These are phyloP conservation scores for Aspergillus uvarum DNA, from an alignment of 2,329 filamentous ascomycete species.

Conservation along the genomic window DNA sequence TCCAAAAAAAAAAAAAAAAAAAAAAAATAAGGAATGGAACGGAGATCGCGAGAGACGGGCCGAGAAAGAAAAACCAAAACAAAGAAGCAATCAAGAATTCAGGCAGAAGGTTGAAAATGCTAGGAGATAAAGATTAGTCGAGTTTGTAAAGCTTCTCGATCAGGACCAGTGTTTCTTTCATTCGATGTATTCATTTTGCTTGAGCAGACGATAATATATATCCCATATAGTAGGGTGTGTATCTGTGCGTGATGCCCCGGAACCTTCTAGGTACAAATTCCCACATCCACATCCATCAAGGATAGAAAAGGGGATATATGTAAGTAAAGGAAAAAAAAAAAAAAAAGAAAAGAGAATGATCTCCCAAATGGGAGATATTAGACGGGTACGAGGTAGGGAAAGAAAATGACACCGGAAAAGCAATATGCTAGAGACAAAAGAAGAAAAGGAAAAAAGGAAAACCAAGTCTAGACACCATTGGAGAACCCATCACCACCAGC, in stretches of 20 bases:
- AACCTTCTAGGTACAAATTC: neutral
- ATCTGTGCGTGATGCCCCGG: neutral
- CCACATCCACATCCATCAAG: too few relatives aligned
- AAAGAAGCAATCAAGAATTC: too few relatives aligned
- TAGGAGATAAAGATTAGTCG: too few relatives aligned
- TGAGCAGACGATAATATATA: neutral
- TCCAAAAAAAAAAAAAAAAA: too few relatives aligned
- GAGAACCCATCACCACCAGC: constrained; percentile 37
- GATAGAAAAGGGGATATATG: neutral
- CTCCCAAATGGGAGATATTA: neutral
- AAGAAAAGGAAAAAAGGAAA: neutral
- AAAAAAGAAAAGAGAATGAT: neutral
- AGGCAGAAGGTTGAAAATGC: too few relatives aligned
- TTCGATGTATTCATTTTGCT: too few relatives aligned
- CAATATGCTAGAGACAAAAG: neutral
- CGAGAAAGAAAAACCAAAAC: too few relatives aligned
- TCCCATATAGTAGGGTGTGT: neutral
- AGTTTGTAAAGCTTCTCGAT: too few relatives aligned
- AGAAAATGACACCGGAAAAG: neutral
- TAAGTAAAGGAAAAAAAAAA: neutral
- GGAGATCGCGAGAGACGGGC: too few relatives aligned
- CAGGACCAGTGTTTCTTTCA: too few relatives aligned
- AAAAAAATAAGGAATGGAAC: too few relatives aligned
- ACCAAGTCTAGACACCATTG: constrained; percentile 25
- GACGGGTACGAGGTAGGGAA: neutral